Percentiles rank a stretch among this genome's conserved stretches.
Evolutionary conservation across 2,329 filamentous ascomycete species (phyloP).

Genomic region (Trichoderma atrobrunneum): DNA sequence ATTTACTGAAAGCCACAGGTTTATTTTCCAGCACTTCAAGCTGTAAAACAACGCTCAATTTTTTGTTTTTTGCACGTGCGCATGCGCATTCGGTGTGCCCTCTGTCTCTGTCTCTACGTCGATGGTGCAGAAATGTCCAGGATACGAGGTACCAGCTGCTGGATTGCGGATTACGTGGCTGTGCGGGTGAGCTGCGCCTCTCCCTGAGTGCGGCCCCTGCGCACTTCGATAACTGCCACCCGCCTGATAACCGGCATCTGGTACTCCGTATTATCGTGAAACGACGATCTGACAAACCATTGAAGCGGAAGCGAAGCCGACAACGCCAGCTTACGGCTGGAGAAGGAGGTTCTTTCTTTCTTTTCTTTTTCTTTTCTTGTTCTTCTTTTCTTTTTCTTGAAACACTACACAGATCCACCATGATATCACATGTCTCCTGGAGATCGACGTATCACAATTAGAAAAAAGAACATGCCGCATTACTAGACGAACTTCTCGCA

Average conservation of each 20-base stretch:
- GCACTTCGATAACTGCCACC: slow-evolving; percentile 3
- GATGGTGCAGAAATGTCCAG: not conserved
- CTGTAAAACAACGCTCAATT: not conserved
- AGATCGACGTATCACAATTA: slow-evolving; percentile 8
- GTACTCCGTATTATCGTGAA: slow-evolving; percentile 11
- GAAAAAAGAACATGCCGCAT: slow-evolving; percentile 9
- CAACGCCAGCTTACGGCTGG: not conserved
- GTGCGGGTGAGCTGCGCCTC: slow-evolving; percentile 16
- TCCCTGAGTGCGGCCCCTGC: slow-evolving; percentile 11
- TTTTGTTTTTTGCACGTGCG: not conserved
- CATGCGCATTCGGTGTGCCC: not conserved
- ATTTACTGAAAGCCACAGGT: not conserved
- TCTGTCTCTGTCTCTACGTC: not conserved
- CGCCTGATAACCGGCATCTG: not conserved
- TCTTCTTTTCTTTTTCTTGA: not conserved
- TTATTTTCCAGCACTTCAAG: not conserved
- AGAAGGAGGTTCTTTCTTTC: not conserved
- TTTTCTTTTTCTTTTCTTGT: not conserved
- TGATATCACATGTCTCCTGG: slow-evolving; percentile 18
- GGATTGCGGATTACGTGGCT: slow-evolving; percentile 16
- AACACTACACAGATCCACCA: slow-evolving; percentile 6
- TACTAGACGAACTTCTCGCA: not conserved
- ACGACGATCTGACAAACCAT: not conserved
- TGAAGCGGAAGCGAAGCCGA: not conserved
- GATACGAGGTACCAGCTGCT: not conserved